Evolutionary conservation across 176 grass and related monocot genomes (phyloP).

Genomic region (Lolium multiflorum): DNA sequence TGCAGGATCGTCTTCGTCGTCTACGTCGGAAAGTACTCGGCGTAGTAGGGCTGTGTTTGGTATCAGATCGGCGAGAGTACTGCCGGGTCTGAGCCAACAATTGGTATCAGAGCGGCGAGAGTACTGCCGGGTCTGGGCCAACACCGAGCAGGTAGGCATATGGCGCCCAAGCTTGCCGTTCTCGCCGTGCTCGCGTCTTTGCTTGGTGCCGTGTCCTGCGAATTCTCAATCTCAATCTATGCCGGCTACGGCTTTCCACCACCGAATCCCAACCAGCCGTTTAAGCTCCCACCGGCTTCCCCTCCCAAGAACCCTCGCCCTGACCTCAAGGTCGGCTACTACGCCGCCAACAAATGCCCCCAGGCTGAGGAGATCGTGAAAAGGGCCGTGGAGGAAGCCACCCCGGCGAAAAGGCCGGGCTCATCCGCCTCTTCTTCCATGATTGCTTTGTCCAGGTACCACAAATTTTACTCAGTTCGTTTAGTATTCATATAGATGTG

Average conservation of each 20-base stretch:
- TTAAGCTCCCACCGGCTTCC: not conserved
- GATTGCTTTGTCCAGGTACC: not conserved
- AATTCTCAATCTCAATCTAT: not conserved
- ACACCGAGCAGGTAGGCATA: too few species aligned
- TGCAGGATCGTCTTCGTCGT: too few species aligned
- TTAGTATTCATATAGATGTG: not conserved
- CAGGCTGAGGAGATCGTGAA: not conserved
- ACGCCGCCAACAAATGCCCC: not conserved
- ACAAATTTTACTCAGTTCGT: too few species aligned
- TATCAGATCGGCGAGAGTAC: too few species aligned
- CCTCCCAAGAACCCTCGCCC: not conserved
- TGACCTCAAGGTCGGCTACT: conserved; percentile 10
- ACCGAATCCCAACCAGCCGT: not conserved
- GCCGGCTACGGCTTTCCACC: not conserved
- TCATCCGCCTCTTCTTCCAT: not conserved
- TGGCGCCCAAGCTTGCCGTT: not conserved
- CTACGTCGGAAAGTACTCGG: too few species aligned
- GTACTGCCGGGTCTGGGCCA: too few species aligned
- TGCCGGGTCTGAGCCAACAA: too few species aligned
- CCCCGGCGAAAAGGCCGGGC: not conserved
- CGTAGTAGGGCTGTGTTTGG: too few species aligned
- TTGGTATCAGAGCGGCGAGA: too few species aligned
- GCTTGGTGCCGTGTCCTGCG: not conserved
- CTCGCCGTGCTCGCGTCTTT: not conserved
- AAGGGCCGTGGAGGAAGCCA: not conserved